Conservation (phyloP, 345 rosid genomes). For the Brassica juncea region DNA sequence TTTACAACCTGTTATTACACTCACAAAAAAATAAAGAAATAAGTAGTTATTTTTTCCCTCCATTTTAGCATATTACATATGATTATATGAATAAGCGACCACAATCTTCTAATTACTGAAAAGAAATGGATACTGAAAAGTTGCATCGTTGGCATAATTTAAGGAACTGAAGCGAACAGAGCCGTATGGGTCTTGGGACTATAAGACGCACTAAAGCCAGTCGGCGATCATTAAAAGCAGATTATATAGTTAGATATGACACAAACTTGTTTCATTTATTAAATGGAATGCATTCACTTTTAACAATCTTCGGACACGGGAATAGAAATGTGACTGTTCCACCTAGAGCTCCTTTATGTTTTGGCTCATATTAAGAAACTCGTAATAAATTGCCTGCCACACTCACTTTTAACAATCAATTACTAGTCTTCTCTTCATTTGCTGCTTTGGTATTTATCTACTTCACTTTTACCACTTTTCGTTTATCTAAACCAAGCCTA, state of each 20-base stretch:
- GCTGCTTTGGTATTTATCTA: not conserved
- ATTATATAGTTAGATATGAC: not conserved
- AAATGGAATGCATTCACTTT: constrained; percentile 18
- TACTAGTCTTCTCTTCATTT: not conserved
- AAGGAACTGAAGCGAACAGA: constrained; percentile 9
- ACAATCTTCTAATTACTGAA: not conserved
- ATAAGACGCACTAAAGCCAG: constrained; percentile 12
- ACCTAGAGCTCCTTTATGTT: constrained; percentile 10
- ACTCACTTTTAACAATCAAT: not conserved
- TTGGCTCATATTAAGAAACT: not conserved
- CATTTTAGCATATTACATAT: too few relatives aligned
- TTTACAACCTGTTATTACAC: constrained; percentile 24
- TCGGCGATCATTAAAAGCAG: constrained; percentile 5
- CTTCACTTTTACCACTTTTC: not conserved
- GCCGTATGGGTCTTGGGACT: constrained; percentile 38
- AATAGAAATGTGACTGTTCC: constrained; percentile 6
- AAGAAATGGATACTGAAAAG: too few relatives aligned
- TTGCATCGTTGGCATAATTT: constrained; percentile 8
- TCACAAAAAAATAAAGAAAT: too few relatives aligned
- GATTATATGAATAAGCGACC: too few relatives aligned
- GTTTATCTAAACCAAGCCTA: not conserved
- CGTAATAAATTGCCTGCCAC: not conserved
- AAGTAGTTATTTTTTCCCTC: too few relatives aligned
- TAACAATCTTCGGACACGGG: not conserved
- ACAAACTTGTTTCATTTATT: not conserved